Percentiles rank a stretch among this genome's conserved stretches.
Conservation (phyloP, 2,329 filamentous ascomycete genomes). For the Colletotrichum cuscutae region DNA sequence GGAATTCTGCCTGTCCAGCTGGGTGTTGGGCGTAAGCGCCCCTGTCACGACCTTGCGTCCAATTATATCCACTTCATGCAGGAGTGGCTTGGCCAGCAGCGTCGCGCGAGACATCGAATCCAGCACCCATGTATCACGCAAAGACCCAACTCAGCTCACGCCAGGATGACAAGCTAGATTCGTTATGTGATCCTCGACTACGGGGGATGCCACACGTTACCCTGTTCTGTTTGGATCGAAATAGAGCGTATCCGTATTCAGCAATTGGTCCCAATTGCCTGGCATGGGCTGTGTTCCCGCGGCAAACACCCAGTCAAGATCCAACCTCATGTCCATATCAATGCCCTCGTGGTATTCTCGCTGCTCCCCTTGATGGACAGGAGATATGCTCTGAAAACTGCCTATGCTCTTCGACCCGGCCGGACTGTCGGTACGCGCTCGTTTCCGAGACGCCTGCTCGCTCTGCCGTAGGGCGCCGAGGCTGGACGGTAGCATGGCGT, state of each 20-base stretch:
- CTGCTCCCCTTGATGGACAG: neutral
- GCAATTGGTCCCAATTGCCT: neutral
- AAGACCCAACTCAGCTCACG: neutral
- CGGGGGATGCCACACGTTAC: neutral
- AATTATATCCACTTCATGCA: neutral
- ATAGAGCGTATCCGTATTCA: slow-evolving; percentile 5
- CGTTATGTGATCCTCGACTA: neutral
- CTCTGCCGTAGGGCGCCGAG: neutral
- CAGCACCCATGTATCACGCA: neutral
- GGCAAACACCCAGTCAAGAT: slow-evolving; percentile 26
- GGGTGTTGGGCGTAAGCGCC: neutral
- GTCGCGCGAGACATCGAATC: neutral
- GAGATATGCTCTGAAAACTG: slow-evolving; percentile 12
- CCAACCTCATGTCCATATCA: slow-evolving; percentile 23
- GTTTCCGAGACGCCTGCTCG: neutral
- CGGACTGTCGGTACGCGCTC: neutral
- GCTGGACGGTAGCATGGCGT: neutral
- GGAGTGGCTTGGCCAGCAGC: neutral
- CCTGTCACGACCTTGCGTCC: neutral
- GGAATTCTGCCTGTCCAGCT: neutral
- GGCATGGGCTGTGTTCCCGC: slow-evolving; percentile 13
- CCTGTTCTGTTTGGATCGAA: neutral
- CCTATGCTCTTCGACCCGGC: neutral
- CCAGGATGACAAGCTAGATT: no score
- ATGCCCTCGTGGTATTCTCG: neutral